Base-by-base conservation (phyloP, 23 red algal genomes). In the Cyanidioschyzon merolae region DNA sequence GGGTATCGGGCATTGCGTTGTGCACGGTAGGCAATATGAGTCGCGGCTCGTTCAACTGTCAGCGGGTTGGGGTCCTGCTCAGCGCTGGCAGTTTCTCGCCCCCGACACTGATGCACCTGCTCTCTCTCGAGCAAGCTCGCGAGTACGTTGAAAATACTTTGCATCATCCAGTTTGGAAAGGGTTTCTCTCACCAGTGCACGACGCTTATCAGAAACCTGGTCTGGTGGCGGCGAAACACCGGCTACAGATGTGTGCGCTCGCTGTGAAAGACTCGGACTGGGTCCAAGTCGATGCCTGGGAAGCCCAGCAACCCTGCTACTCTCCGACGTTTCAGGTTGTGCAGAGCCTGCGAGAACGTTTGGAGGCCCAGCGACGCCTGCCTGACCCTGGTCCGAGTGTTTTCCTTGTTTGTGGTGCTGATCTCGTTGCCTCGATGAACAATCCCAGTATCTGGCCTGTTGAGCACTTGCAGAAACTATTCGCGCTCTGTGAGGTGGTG, bases 11-110 rank as follows among this genome's bases (percentile, higher is more conserved):
- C 7, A 21, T 7, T 54, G 45, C 21, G 12, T 21, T 54, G 12
- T 54, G 45, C 45, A 54, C 21, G 45, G 45, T 21, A 21, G 21
- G 45, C 45, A 21, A 21, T 15, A 54, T 21, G 45, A 21, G 7
- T 7, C 45, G 45, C 12, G 21, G 21, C 45, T 15, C 45, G 12
- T 21, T 54, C 12, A 7, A 54, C 7, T 21, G 45, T 54, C 45
- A 54, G 21, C 45, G 45, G 21, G 45, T 21, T 7, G 45, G 45
- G 7, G 21, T 83, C 2, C 39, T 83, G 50, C 3, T 83, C 29
- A 83, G 75, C 50, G 51, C 27, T 75, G 80, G 80, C 34, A 75
- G 59, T 37, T 83, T 83, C 34, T 83, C 80, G 12, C 80, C 80
- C 1, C 45, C 75, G 21, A 83, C 80, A 15, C 15, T 83, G 57